Base-by-base conservation (phyloP, 1,139 yeast genomes). In the Pneumocystis wakefieldiae region DNA sequence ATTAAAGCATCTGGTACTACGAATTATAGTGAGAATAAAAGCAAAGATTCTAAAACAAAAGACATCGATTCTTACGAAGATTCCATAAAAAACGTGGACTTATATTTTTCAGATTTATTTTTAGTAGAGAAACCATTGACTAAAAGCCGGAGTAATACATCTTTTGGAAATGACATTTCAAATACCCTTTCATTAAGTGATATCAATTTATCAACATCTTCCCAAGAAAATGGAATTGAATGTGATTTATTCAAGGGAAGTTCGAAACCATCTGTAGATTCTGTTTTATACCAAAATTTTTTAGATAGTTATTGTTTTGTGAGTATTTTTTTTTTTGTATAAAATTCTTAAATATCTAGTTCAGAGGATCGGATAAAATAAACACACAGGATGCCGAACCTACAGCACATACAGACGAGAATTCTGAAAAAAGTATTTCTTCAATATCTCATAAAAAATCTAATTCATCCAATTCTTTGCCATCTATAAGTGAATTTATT, bases 1-100 rank as follows among this genome's bases (percentile, higher is more conserved):
- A 63, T 63, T 24, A 58, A 62, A 19, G 64, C 64, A 15, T 63
- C 65, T 19, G 59, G 59, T 35, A 60, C 61, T 14, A 39, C 17
- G 5, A 12, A 48, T 24, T 7, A 48, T 24, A 14, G 7, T 8
- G 35, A 32, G n/a, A 24, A 24, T 10, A 24, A 48, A 48, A 48
- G 24, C 12, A 12, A 19, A 2, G 28, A 48, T 48, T 24, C 28
- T n/a, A 19, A 48, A 48, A 48, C n/a, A 24, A 24, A 15, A 19
- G 7, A 24, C 28, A 12, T 2, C 12, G 7, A 48, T 24, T 48
- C 32, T 48, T 48, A 24, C 24, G n/a, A 48, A n/a, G 28, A 12
- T 48, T 24, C 32, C 14, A 48, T 29, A 48, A 24, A 48, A 48
- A 48, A 48, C 14, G 55, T 14, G 12, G 10, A 48, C 14, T 48